Base-by-base conservation (phyloP, 1,284 basidiomycete species). In the Fomitopsis schrenkii region DNA sequence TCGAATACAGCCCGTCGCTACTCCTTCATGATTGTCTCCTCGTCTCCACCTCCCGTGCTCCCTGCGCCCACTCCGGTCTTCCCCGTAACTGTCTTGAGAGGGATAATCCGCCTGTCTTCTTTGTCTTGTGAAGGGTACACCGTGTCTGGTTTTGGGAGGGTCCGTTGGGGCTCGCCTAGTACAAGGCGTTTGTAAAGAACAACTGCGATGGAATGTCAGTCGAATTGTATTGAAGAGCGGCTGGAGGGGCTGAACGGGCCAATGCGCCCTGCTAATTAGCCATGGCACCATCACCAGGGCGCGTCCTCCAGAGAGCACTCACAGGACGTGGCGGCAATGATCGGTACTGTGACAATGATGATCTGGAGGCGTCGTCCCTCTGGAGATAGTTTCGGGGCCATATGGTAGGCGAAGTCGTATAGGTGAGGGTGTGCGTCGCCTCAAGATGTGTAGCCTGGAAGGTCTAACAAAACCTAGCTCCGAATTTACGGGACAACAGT, bases 261-360 rank as follows among this genome's bases (percentile, higher is more conserved):
- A 33, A 33, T 33, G 8, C 8, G 30, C 30, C 8, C 30, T 8
- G 30, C 30, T 33, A 33, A 33, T 5, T 33, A 33, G 30, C 30
- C 30, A 33, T 33, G 30, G 30, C 30, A 33, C 30, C 30, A 33
- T 33, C 30, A 33, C 30, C 30, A 33, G 5, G 30, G 30, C 14
- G 19, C 4, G 26, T 38, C n/a, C 4, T 38, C 15, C 14, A 57
- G 2, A 45, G 36, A n/a, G 38, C 35, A 76, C 71, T 61, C 62
- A 80, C 83, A 76, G 55, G 86, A 81, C 10, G 81, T 84, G n/a
- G 82, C 85, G 41, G 79, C 83, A 40, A 88, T 83, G 48, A 90
- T 80, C 6, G 87, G 87, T 4, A 85, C 65, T 0, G 86, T 79
- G 56, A 87, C 75, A 28, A 90, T 84, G 63, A 90, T 81, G 26